Evolutionary conservation across 768 basidiomycete genomes (phyloP), one percentile per base, ranked within the genome.

Genomic region (Artomyces pyxidatus): DNA sequence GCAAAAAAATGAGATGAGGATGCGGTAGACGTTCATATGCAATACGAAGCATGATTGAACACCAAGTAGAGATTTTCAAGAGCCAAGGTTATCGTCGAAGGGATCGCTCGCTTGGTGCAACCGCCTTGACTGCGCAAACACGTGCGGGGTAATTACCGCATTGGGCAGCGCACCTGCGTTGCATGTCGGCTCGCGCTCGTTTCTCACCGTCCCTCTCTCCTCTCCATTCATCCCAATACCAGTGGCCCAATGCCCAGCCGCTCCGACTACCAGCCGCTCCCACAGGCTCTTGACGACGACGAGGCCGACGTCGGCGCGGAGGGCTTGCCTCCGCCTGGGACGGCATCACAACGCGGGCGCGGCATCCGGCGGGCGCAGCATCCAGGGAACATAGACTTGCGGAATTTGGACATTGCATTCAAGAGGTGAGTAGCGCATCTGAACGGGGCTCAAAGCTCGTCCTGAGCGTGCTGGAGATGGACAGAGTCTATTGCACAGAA

Each of bases 401-500:
- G 78, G 35, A 87, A 87, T 59, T 62, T 91, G 49, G 88, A 91
- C 61, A 78, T 73, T 61, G 88, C 88, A 6, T 91, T 91, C 71
- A 90, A 90, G 66, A 75, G 85, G 83, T 81, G 42, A 37, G 70
- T 37, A 14, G 21, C 19, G 7, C 46, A 29, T 23, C n/a, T 21
- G 14, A 14, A 32, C 4, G 12, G 23, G 10, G 21, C 9, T 32
- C n/a, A 28, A 29, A 14, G 17, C 16, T 39, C 22, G 35, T 43
- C 40, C 42, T 41, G 27, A 47, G 7, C 21, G 52, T 35, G 41
- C 42, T 32, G 14, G 48, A 87, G 86, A 61, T 92, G 88, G 88
- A 91, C 88, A 11, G 81, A 86, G 58, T 85, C 83, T 47, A 90
- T 92, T 57, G 83, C 88, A 1, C 83, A 88, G 67, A 88, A 85